Evolutionary conservation across 73 alveolate genomes (phyloP), one percentile per base, ranked within the genome.

Genomic region (Durusdinium trenchii): DNA sequence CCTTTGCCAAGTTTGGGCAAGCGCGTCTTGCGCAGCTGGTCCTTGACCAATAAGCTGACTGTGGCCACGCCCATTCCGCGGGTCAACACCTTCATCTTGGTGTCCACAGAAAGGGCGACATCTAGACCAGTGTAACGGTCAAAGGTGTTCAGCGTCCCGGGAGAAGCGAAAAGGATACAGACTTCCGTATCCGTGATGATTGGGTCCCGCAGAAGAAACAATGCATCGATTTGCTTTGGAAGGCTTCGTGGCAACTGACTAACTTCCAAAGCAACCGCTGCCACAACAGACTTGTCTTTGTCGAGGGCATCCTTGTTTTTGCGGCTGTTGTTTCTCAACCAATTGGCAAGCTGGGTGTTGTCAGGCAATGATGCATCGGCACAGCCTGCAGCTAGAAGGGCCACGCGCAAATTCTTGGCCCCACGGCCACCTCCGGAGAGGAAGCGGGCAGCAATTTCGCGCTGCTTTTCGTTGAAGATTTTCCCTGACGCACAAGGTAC

Each of bases 51-150:
- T 40, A 83, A 7, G 94, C 94, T 51, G 23, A 83, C 32, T 1
- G 94, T 83, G 3, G 94, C 94, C 54, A 83, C 94, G 40, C 94
- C 94, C 52, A 35, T 32, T 14, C 94, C 94, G 40, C 52, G 73
- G 14, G 32, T n/a, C 3, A 35, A 23, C 38, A 83, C 94, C 23
- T 83, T 83, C 94, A 83, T 83, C 52, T 83, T 83, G n/a, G 94
- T 51, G 76, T 83, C 94, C n/a, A 83, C 94, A 36, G 76, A 51
- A 3, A 83, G 45, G 12, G 67, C 73, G 6, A 81, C 18, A 45
- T 46, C 92, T 3, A 1, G 23, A 30, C 30, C 92, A 18, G 71
- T 48, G 48, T 47, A 81, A 50, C 92, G 71, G 50, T 48, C 35
- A 35, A 81, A 32, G 26, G 57, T 48, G 52, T n/a, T 9, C 16